A percentile compares a stretch with the other conserved stretches of the same genome.
phyloP scores from a whole-genome alignment of 768 basidiomycete species.

The Tricholoma furcatifolium region DNA sequence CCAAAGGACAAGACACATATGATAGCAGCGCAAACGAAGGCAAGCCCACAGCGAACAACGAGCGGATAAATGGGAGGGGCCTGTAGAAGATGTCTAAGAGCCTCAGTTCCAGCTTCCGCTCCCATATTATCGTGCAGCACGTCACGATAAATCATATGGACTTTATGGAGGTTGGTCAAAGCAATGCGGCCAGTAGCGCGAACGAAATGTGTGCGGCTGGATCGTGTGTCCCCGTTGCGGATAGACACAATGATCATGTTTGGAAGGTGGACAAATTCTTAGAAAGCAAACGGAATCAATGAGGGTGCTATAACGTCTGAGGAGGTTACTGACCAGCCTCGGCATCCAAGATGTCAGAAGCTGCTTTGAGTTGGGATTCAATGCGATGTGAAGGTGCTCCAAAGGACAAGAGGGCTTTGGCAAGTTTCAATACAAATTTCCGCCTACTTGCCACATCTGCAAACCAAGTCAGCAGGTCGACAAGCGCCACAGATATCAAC shows the following conservation, averaged over 20 bases:
- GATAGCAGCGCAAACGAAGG: conserved; percentile 75
- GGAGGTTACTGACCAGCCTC: conserved; percentile 49
- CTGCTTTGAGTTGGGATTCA: conserved; percentile 82
- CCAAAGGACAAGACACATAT: conserved; percentile 85
- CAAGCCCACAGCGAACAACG: conserved; percentile 65
- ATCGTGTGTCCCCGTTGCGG: conserved; percentile 64
- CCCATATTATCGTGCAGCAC: conserved; percentile 84
- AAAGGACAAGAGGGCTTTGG: conserved; percentile 86
- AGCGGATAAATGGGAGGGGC: conserved; percentile 69
- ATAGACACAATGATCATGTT: conserved; percentile 81
- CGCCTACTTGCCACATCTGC: conserved; percentile 48
- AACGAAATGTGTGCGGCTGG: conserved; percentile 83
- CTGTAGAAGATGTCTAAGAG: conserved; percentile 61
- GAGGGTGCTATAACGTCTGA: neutral
- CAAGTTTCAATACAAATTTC: conserved; percentile 82
- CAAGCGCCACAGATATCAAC: neutral
- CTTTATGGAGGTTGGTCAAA: conserved; percentile 76
- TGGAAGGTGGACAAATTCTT: conserved; percentile 80
- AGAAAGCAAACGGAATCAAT: conserved; percentile 2
- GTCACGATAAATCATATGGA: conserved; percentile 82
- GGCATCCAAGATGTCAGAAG: conserved; percentile 74
- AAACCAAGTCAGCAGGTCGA: neutral
- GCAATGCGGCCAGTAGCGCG: conserved; percentile 80
- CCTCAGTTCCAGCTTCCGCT: conserved; percentile 67
- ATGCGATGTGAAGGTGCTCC: conserved; percentile 95